phyloP scores from a whole-genome alignment of 2,329 filamentous ascomycete species.

The Alternaria metachromatica region DNA sequence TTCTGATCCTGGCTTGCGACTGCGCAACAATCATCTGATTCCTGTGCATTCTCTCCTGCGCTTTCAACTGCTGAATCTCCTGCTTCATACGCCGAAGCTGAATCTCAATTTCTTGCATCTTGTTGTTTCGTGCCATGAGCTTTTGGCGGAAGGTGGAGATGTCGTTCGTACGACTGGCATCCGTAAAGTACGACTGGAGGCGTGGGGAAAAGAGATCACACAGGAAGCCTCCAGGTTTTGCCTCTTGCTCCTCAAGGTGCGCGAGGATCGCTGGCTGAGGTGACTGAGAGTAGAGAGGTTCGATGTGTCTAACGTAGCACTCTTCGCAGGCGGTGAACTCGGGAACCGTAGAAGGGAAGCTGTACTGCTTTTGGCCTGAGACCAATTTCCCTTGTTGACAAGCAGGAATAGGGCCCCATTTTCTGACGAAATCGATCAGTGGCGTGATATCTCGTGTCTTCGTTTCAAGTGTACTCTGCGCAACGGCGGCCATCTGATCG shows the following conservation, averaged over 20 bases:
- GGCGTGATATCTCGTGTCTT: constrained; percentile 9
- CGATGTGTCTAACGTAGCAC: constrained; percentile 22
- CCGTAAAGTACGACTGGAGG: constrained; percentile 20
- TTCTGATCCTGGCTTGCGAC: constrained; percentile 1
- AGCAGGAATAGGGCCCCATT: constrained; percentile 16
- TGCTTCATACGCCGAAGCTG: constrained; percentile 16
- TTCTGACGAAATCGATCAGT: constrained; percentile 13
- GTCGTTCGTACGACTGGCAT: constrained; percentile 12
- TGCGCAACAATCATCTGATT: constrained; percentile 16
- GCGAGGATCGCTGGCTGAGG: constrained; percentile 4
- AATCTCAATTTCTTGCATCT: constrained; percentile 16
- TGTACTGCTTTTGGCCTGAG: constrained; percentile 7
- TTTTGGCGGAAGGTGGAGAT: constrained; percentile 10
- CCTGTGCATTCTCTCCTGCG: constrained; percentile 14
- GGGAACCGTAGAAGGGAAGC: constrained; percentile 10
- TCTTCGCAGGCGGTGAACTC: constrained; percentile 24
- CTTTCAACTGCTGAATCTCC: constrained; percentile 18
- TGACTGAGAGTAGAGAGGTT: constrained; percentile 2
- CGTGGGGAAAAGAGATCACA: constrained; percentile 26
- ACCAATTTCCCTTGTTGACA: constrained; percentile 12
- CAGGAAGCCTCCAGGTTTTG: constrained; percentile 9
- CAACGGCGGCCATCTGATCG: constrained; percentile 13
- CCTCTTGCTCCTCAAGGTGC: not conserved
- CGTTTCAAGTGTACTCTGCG: constrained; percentile 3
- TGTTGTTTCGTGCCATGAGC: constrained; percentile 11